Evolutionary conservation across 2,329 filamentous ascomycete genomes (phyloP).

Genomic region (Plenodomus lindquistii): DNA sequence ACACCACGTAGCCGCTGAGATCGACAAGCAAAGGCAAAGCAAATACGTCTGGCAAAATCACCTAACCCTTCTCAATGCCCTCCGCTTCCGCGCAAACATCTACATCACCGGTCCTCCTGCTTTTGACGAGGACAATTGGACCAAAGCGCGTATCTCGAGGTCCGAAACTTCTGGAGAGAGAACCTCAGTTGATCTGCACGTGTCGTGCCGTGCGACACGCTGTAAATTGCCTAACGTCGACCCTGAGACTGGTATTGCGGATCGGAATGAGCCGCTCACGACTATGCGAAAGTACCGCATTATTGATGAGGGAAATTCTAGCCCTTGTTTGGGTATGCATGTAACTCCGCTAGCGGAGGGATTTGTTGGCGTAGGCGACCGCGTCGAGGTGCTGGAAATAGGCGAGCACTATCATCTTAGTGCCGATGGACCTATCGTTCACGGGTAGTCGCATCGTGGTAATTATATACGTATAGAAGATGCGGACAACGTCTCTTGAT

Average conservation of each 20-base stretch:
- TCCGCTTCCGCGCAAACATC: slow-evolving; percentile 73
- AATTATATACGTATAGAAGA: too few species aligned
- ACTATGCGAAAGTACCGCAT: slow-evolving; percentile 62
- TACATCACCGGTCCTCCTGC: slow-evolving; percentile 66
- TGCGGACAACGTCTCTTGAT: too few species aligned
- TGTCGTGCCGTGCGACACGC: slow-evolving; percentile 67
- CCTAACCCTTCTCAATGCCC: slow-evolving; percentile 60
- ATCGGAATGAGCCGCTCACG: slow-evolving; percentile 60
- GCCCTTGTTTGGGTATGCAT: slow-evolving; percentile 68
- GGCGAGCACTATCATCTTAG: slow-evolving; percentile 31
- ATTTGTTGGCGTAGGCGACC: slow-evolving; percentile 38
- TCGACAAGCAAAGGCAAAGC: slow-evolving; percentile 51
- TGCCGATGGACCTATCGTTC: background rate
- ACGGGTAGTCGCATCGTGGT: background rate
- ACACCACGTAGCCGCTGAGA: slow-evolving; percentile 60
- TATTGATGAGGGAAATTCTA: slow-evolving; percentile 64
- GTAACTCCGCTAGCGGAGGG: slow-evolving; percentile 56
- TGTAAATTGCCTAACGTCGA: slow-evolving; percentile 75
- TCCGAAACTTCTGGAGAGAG: slow-evolving; percentile 48
- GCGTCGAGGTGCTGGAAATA: slow-evolving; percentile 35
- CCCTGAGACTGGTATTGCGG: slow-evolving; percentile 61
- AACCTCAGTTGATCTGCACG: slow-evolving; percentile 51
- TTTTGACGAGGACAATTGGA: slow-evolving; percentile 74
- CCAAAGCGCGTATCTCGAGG: slow-evolving; percentile 49
- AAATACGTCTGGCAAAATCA: slow-evolving; percentile 32